Percentiles rank a stretch among this genome's conserved stretches.
Evolutionary conservation across 169 alveolate species (phyloP).

Genomic region (Eimeria zaria): DNA sequence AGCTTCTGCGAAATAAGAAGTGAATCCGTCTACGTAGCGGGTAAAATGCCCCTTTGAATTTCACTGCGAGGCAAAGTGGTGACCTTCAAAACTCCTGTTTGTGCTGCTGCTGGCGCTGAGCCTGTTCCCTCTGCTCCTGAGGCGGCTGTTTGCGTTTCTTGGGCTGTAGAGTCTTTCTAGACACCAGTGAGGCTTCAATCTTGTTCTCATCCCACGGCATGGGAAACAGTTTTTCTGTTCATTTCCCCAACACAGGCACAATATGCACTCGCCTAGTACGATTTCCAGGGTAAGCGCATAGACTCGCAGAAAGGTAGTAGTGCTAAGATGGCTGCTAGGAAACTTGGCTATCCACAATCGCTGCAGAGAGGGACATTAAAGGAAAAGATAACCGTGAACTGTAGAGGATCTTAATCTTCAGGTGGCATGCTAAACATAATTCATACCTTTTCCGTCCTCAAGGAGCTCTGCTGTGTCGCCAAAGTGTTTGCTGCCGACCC

Average conservation of each 20-base stretch:
- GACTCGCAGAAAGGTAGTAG: not conserved
- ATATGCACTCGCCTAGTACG: not conserved
- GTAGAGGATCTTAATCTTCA: not conserved
- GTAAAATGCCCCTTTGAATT: not conserved
- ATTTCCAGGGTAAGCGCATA: not conserved
- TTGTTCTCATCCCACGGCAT: constrained; percentile 66
- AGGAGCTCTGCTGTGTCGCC: constrained; percentile 56
- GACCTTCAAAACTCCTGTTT: constrained; percentile 37
- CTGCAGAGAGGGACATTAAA: not conserved
- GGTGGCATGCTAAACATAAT: not conserved
- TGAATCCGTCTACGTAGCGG: not conserved
- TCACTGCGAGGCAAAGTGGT: not conserved
- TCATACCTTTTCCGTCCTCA: constrained; percentile 74
- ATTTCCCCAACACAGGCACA: not conserved
- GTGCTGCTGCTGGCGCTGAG: constrained; percentile 45
- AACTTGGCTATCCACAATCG: not conserved
- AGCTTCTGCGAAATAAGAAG: not conserved
- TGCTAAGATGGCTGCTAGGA: not conserved
- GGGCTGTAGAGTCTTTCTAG: constrained; percentile 7
- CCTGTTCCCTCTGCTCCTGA: not conserved
- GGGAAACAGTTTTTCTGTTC: constrained; percentile 33
- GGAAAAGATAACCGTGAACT: not conserved
- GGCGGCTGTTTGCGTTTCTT: not conserved
- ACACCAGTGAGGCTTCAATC: constrained; percentile 33
- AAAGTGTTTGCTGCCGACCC: constrained; percentile 85